phyloP scores from a whole-genome alignment of 768 basidiomycete genomes.

The Phaeotremella skinneri region DNA sequence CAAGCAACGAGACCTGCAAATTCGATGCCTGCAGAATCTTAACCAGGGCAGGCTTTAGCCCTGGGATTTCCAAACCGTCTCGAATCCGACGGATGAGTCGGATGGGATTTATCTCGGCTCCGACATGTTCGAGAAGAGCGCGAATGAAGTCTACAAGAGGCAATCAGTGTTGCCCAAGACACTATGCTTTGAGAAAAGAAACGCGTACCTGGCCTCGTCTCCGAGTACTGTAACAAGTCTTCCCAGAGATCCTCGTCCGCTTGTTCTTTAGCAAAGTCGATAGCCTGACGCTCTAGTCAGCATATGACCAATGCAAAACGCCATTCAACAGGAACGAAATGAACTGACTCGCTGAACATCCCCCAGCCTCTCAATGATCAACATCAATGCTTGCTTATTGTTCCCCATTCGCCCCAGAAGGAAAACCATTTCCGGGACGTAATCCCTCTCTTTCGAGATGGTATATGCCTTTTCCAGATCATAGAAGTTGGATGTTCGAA shows the following conservation, averaged over 20 bases:
- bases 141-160: conserved; percentile 75
- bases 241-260: conserved; percentile 98
- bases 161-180: conserved; percentile 37
- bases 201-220: conserved; percentile 90
- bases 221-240: conserved; percentile 88
- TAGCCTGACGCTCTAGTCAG: conserved; percentile 79
- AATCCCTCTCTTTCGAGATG: conserved; percentile 77
- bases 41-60: conserved; percentile 87
- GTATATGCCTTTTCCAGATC: conserved; percentile 86
- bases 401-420: conserved; percentile 96
- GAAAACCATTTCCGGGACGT: conserved; percentile 96
- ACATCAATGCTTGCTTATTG: conserved; percentile 86
- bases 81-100: conserved; percentile 90
- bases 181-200: too few relatives aligned
- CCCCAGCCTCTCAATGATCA: conserved; percentile 91
- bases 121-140: conserved; percentile 90
- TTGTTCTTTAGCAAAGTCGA: conserved; percentile 97
- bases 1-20: conserved; percentile 80
- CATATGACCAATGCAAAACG: not conserved
- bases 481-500: conserved; percentile 87
- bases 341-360: conserved; percentile 77
- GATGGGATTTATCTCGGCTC: conserved; percentile 92
- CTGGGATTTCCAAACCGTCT: conserved; percentile 94
- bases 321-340: not conserved
- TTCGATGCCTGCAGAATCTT: conserved; percentile 98